phyloP scores from a whole-genome alignment of 1,284 basidiomycete genomes.

The Ustilago sp. region DNA sequence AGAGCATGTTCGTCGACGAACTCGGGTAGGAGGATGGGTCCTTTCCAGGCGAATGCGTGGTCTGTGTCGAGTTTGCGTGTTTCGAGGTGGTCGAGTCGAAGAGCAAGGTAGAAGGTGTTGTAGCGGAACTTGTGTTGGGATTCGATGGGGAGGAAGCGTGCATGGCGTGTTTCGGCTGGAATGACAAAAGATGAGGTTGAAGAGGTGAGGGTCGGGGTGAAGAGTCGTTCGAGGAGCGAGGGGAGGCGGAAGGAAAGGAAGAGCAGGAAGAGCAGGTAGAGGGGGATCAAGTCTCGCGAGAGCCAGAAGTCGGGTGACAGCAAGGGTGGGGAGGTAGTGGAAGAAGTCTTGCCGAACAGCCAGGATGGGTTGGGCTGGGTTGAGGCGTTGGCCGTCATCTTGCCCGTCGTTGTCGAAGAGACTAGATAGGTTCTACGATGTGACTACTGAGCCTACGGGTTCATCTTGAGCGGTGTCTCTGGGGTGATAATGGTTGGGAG shows the following conservation, averaged over 20 bases:
- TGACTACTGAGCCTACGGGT: neutral
- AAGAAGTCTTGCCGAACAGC: neutral
- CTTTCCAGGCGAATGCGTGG: constrained; percentile 68
- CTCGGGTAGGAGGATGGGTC: constrained; percentile 22
- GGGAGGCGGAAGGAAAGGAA: constrained; percentile 10
- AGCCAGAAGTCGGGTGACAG: constrained; percentile 7
- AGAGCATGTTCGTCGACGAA: constrained; percentile 27
- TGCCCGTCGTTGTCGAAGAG: neutral
- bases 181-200: constrained; percentile 38
- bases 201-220: neutral
- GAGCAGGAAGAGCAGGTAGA: constrained; percentile 22
- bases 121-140: constrained; percentile 77
- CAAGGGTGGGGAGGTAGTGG: neutral
- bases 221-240: constrained; percentile 23
- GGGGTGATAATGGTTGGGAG: neutral
- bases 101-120: constrained; percentile 75
- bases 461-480: neutral
- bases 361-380: neutral
- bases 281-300: constrained; percentile 9
- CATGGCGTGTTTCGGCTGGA: constrained; percentile 71
- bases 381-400: constrained; percentile 11
- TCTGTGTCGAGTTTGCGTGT: constrained; percentile 72
- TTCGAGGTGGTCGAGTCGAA: constrained; percentile 77
- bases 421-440: neutral
- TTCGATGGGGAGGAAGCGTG: constrained; percentile 74